Base-by-base conservation (phyloP, 1,284 basidiomycete genomes). In the Cryptococcus wingfieldii region DNA sequence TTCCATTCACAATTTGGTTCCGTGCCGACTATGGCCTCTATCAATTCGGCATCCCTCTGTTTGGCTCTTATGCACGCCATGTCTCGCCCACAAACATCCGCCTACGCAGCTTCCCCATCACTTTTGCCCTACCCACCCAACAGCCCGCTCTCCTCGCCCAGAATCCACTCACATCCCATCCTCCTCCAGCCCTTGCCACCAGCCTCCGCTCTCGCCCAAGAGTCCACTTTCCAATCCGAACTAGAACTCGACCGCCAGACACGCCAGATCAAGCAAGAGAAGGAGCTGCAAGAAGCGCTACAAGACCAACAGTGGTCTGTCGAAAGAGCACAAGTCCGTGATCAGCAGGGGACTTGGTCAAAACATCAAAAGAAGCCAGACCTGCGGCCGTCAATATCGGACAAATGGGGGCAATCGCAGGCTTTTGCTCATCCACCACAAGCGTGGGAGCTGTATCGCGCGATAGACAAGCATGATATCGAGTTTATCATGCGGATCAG, bases 381-480 rank as follows among this genome's bases (percentile, higher is more conserved):
- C 31, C 31, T 34, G 6, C 31, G 31, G 31, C 5, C 31, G 7
- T 34, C 31, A 34, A 34, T 34, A 34, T 5, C 38, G 19, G 59
- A 50, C 14, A 39, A 28, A 31, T 54, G 34, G 44, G 52, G 53
- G 9, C 42, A 62, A 18, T 65, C 64, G 2, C 64, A 60, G 55
- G 62, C 60, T 8, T 77, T 77, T 50, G 51, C 54, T 6, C 54
- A 61, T 18, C 73, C 73, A n/a, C 76, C 76, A 7, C 71, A 77
- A 53, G 74, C 76, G 12, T 77, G 71, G 50, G 74, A 77, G 60
- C 65, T 77, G 8, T 77, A 77, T 55, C 57, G 65, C 45, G 76
- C 76, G 4, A 77, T 77, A n/a, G 76, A 77, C 47, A 66, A 67
- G 51, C 69, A 73, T 50, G 72, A 77, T 63, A 66, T 77, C 43